Evolutionary conservation across 257 asterid genomes (phyloP), one percentile per base, ranked within the genome.

Genomic region (Striga asiatica): DNA sequence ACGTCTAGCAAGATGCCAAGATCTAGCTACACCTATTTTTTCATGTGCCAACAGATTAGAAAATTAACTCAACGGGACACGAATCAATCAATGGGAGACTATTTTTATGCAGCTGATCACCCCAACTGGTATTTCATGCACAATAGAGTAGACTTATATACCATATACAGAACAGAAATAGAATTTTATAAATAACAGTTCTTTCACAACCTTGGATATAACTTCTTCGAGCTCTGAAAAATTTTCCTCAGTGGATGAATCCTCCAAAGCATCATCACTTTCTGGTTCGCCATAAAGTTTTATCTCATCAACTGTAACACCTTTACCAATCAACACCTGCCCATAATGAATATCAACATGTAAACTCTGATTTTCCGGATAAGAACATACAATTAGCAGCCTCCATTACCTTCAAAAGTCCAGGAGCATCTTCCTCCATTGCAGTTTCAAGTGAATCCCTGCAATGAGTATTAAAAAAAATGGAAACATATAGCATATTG

Each of bases 351-450:
- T 41, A 58, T 68, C 35, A 66, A 64, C 60, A 23, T 65, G 67
- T 20, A 22, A 67, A 37, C 42, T 51, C 10, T 57, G 21, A n/a
- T n/a, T n/a, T 28, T 24, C 42, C 45, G 58, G 37, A 61, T 32
- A 61, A 50, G 64, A 72, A 60, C 50, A 69, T 28, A 35, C 17
- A 51, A 14, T 38, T 54, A 66, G 57, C 56, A 45, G 49, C 63
- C 47, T 22, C 28, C 2, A 35, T 28, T 73, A 91, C 97, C 97
- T 77, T 78, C 78, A 91, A 64, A 58, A 91, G 96, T 64, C 94
- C 95, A 61, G 98, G 98, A 60, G 97, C 95, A 80, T 91, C 98
- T 76, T 91, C 98, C 73, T 91, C 94, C 83, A 91, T 70, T 19
- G 98, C 98, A 65, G 72, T 75, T 78, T 82, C 89, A 76, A 87